These are phyloP conservation scores for Coniochaeta sp. DNA, from an alignment of 2,329 filamentous ascomycete species.

Conservation along the genomic window DNA sequence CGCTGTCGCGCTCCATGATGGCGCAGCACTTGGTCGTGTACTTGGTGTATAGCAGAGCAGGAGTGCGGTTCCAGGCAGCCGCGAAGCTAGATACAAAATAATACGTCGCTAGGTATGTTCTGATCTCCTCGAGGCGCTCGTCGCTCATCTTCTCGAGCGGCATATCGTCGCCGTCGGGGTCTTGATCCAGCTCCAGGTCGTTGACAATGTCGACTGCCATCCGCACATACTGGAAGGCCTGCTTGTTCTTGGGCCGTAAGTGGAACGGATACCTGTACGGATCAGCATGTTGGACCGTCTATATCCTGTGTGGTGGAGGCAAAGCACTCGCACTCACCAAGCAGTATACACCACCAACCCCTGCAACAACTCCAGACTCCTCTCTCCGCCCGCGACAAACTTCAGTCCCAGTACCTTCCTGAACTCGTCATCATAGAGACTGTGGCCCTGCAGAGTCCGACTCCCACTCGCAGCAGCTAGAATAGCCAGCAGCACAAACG, in stretches of 20 bases:
- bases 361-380: slow-evolving; percentile 47
- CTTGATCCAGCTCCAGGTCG: slow-evolving; percentile 41
- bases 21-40: slow-evolving; percentile 39
- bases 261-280: slow-evolving; percentile 44
- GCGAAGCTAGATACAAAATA: slow-evolving; percentile 31
- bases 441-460: slow-evolving; percentile 40
- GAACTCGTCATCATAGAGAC: slow-evolving; percentile 49
- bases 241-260: slow-evolving; percentile 41
- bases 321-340: too few species aligned
- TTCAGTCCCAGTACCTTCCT: slow-evolving; percentile 48
- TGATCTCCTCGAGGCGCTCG: slow-evolving; percentile 31
- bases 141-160: slow-evolving; percentile 7
- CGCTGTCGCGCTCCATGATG: slow-evolving; percentile 28
- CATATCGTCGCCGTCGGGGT: slow-evolving; percentile 16
- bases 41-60: slow-evolving; percentile 25
- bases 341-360: slow-evolving; percentile 49
- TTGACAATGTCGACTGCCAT: slow-evolving; percentile 43
- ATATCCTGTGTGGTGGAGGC: too few species aligned
- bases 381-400: slow-evolving; percentile 48
- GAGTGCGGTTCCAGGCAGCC: slow-evolving; percentile 28
- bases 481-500: slow-evolving; percentile 47
- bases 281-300: too few species aligned
- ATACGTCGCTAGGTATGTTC: slow-evolving; percentile 37
- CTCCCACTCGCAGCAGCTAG: slow-evolving; percentile 41
- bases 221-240: slow-evolving; percentile 40